Base-by-base conservation (phyloP, 345 rosid genomes). In the Atalantia buxifolia region DNA sequence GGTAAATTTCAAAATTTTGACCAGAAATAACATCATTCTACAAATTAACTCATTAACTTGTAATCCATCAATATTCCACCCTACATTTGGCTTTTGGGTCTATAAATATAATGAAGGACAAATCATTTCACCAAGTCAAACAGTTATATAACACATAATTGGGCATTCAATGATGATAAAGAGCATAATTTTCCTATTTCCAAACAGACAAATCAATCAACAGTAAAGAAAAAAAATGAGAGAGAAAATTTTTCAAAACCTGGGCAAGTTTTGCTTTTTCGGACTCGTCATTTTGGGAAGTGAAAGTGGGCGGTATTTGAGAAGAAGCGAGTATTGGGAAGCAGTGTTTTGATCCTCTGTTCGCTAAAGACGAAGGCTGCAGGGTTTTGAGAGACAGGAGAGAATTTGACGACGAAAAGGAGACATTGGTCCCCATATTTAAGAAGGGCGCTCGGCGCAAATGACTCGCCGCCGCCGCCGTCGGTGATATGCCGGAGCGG, bases 231-330 rank as follows among this genome's bases (percentile, higher is more conserved):
- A 1, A 28, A 13, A 0, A 14, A 36, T 2, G 3, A 4, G 70
- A 10, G 12, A 76, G 50, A 64, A 18, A 77, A 1, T 25, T 22
- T 18, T 61, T 67, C 69, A 60, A 71, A 48, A 91, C 97, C 97
- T 90, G 95, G 66, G 95, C 95, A 75, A 93, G 94, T 27, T 88
- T 91, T 53, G 92, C 92, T 71, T 74, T 91, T 40, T 91, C 97
- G 9, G 83, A 60, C 24, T 92, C 97, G 76, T 80, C 85, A 62
- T 71, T 80, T 61, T 75, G 67, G 30, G 91, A 77, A 55, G 83
- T 71, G 61, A 81, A 88, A 80, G 83, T 4, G 31, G 92, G 71
- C 36, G 93, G 77, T 22, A 79, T 71, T 3, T 88, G 80, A 78
- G 87, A 85, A 7, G 92, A 86, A 55, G 85, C 83, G 28, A 66